Evolutionary conservation across 441 rosid genomes (phyloP).

Genomic region (Melastoma candidum): DNA sequence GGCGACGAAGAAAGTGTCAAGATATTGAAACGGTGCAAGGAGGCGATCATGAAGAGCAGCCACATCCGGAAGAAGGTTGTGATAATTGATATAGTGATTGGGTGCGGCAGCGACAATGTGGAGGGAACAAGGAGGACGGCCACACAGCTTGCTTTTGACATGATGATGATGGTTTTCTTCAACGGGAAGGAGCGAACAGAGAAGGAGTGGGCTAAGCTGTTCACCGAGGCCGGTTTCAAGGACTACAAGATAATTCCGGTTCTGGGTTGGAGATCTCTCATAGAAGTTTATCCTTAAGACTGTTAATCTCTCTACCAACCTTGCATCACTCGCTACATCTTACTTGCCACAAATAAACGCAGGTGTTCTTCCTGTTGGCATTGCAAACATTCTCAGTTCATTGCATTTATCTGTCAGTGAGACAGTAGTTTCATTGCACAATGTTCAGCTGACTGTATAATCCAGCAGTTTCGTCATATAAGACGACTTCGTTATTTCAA

Average conservation of each 20-base stretch:
- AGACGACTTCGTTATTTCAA: too few relatives aligned
- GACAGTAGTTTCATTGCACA: too few relatives aligned
- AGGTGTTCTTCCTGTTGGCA: too few relatives aligned
- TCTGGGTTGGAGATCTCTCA: slow-evolving; percentile 8
- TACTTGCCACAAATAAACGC: too few relatives aligned
- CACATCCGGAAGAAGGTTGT: slow-evolving; percentile 15
- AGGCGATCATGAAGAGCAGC: slow-evolving; percentile 11
- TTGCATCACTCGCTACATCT: too few relatives aligned
- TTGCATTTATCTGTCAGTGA: too few relatives aligned
- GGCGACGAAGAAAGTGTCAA: slow-evolving; percentile 20
- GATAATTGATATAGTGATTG: slow-evolving; percentile 17
- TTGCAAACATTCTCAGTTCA: too few relatives aligned
- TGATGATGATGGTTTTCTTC: slow-evolving; percentile 1
- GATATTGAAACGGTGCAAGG: slow-evolving; percentile 16
- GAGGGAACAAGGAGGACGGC: slow-evolving; percentile 4
- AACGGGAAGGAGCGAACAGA: slow-evolving; percentile 23
- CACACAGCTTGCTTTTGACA: slow-evolving; percentile 12
- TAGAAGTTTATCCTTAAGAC: slow-evolving; percentile 21
- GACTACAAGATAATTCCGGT: too few relatives aligned
- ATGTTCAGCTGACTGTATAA: too few relatives aligned
- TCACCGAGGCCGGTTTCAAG: too few relatives aligned
- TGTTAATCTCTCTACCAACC: too few relatives aligned
- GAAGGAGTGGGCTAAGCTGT: neutral
- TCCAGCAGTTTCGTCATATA: too few relatives aligned
- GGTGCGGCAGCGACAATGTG: neutral